phyloP scores from a whole-genome alignment of 768 basidiomycete genomes.

The Lactarius sp. region DNA sequence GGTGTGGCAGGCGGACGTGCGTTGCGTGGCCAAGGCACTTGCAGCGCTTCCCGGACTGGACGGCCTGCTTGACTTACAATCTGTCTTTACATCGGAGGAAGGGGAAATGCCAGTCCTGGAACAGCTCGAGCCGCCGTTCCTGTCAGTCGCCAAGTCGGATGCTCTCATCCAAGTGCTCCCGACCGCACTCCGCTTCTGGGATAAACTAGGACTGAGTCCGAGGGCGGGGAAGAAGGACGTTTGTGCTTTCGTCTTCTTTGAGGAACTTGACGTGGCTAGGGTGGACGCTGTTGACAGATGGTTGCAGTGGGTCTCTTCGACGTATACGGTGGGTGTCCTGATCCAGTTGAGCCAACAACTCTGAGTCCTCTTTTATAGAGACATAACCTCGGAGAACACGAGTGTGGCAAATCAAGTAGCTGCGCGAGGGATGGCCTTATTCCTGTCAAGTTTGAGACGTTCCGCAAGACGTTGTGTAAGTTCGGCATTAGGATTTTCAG shows the following conservation, averaged over 20 bases:
- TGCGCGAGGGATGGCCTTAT: conserved; percentile 55
- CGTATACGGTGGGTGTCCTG: conserved; percentile 53
- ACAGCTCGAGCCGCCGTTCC: conserved; percentile 47
- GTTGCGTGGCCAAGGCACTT: conserved; percentile 41
- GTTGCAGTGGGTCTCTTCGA: conserved; percentile 47
- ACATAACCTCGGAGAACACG: conserved; percentile 55
- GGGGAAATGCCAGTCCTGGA: conserved; percentile 25
- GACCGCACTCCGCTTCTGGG: conserved; percentile 77
- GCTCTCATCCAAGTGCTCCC: conserved; percentile 65
- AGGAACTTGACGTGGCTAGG: conserved; percentile 50
- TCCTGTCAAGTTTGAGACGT: conserved; percentile 60
- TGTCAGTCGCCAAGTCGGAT: conserved; percentile 64
- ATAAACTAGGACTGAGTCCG: conserved; percentile 73
- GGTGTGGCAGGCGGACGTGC: conserved; percentile 59
- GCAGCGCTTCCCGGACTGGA: conserved; percentile 36
- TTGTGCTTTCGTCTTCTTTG: conserved; percentile 62
- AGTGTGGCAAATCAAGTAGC: conserved; percentile 44
- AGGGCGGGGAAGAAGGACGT: conserved; percentile 68
- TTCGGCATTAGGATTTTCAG: not conserved
- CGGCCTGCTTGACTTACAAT: conserved; percentile 40
- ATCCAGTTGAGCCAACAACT: not conserved
- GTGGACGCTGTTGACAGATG: conserved; percentile 50
- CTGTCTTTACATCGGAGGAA: conserved; percentile 36
- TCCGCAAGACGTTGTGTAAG: conserved; percentile 63
- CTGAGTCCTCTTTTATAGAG: conserved; percentile 38